Base-by-base conservation (phyloP, 2,329 filamentous ascomycete species). In the Taxawa tesnikishii region DNA sequence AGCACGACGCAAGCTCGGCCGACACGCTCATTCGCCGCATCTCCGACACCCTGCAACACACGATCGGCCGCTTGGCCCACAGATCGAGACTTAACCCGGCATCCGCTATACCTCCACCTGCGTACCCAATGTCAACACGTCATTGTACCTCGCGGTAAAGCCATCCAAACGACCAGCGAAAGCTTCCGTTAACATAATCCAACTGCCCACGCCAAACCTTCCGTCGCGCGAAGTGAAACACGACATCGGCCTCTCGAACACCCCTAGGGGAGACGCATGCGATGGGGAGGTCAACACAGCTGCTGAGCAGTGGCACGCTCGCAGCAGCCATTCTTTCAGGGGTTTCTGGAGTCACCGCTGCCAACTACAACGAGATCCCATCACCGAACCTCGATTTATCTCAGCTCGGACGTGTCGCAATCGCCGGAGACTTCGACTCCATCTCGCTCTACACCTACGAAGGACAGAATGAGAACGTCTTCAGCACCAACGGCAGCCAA, bases 371-470 rank as follows among this genome's bases (percentile, higher is more conserved):
- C 28, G 55, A 72, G 10, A 68, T 74, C 24, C 74, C 83, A 3
- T 63, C 73, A 10, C 65, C 81, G 35, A 76, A 87, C 48, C 72
- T 98, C 51, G 81, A 93, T 51, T 69, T 94, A 37, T 72, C 70
- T 16, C 63, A 75, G 36, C 65, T 98, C 21, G 90, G 90, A 36
- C 75, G 81, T 46, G 77, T 94, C 43, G 85, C 82, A 33, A 68
- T 98, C 37, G 80, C 76, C 2, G 90, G 90, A 46, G 79, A 94
- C 58, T 98, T 94, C 54, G 75, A 83, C 48, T 83, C 85, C 33
- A 81, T 96, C 47, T 94, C 90, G 9, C 64, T 94, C 24, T 96
- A 90, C 62, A 67, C 87, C 51, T 96, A 77, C 48, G 67, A 79
- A 48, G 83, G 80, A 40, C 88, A 98, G 54, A 77, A 67, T 37